A percentile compares a stretch with the other conserved stretches of the same genome.
Conservation (phyloP, 306 rosid species). For the Arachis hypogaea region DNA sequence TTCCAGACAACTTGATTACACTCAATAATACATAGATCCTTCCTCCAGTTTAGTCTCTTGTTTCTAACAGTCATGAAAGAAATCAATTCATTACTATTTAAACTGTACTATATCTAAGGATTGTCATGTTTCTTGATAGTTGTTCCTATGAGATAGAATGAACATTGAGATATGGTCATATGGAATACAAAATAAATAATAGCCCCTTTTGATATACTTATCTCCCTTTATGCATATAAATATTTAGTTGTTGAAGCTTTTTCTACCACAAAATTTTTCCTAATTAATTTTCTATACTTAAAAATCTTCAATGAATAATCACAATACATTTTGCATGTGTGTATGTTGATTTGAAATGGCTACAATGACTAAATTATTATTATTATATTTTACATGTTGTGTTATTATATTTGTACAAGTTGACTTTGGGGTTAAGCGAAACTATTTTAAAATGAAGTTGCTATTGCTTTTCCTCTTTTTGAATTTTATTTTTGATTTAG, state of each 20-base stretch:
- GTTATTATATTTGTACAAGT: no score
- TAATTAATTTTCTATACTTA: no score
- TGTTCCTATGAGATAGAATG: neutral
- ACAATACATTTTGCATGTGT: neutral
- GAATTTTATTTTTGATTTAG: no score
- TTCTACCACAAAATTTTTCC: neutral
- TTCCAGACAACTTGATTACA: no score
- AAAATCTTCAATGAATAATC: neutral
- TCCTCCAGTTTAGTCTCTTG: no score
- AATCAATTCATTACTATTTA: constrained; percentile 3
- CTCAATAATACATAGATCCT: no score
- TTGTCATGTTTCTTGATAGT: constrained; percentile 1
- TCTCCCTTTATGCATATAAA: neutral
- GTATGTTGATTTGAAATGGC: neutral
- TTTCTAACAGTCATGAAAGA: neutral
- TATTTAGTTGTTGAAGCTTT: neutral
- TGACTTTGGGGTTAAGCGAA: no score
- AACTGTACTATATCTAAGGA: neutral
- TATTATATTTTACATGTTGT: no score
- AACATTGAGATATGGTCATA: neutral
- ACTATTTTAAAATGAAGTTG: no score
- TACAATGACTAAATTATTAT: no score
- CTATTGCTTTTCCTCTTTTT: no score
- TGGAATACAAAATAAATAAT: neutral
- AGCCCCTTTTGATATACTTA: neutral